Evolutionary conservation across 2,329 filamentous ascomycete species (phyloP).

Genomic region (Periconia digitata): DNA sequence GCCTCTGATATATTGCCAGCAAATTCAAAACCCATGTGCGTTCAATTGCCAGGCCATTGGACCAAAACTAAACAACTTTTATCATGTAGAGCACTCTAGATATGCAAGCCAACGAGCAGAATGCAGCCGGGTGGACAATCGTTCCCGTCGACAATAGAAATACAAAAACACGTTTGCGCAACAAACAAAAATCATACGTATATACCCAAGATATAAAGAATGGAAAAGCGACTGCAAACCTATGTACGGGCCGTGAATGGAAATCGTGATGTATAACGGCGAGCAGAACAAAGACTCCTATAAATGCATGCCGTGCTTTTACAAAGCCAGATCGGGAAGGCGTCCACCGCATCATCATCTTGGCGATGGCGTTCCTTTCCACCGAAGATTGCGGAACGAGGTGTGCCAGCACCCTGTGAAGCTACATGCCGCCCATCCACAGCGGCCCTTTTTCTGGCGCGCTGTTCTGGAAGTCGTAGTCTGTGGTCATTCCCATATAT

Average conservation of each 20-base stretch:
- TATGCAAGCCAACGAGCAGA: too few species aligned
- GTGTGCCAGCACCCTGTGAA: slow-evolving; percentile 12
- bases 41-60: too few species aligned
- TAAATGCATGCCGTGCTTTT: slow-evolving; percentile 4
- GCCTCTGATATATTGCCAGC: too few species aligned
- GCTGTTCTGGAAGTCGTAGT: slow-evolving; percentile 37
- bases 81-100: too few species aligned
- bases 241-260: too few species aligned
- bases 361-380: slow-evolving; percentile 13
- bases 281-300: background rate
- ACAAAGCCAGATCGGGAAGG: slow-evolving; percentile 7
- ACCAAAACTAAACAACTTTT: too few species aligned
- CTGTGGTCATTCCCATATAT: slow-evolving; percentile 32
- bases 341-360: slow-evolving; percentile 8
- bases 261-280: background rate
- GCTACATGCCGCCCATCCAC: slow-evolving; percentile 42
- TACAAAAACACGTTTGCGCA: too few species aligned
- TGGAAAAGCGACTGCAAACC: background rate
- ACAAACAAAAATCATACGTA: background rate
- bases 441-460: slow-evolving; percentile 37
- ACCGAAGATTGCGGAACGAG: slow-evolving; percentile 6
- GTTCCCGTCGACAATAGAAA: too few species aligned
- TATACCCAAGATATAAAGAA: background rate
- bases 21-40: too few species aligned
- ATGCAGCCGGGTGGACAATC: too few species aligned